These are phyloP conservation scores for Amauroascus niger DNA, from an alignment of 2,329 filamentous ascomycete species.

Conservation along the genomic window DNA sequence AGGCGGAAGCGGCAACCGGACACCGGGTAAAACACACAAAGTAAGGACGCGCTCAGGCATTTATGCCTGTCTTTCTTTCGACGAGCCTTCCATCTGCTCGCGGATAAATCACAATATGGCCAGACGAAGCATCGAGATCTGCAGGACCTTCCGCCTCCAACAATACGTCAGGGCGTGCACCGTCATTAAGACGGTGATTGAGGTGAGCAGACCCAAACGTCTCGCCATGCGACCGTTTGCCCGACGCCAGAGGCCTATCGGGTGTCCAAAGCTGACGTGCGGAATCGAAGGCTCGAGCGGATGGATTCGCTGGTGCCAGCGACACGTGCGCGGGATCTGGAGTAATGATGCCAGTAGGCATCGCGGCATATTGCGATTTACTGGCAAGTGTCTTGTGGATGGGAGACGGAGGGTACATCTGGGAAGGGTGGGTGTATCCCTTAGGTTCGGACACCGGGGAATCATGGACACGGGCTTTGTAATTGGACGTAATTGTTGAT, in stretches of 20 bases:
- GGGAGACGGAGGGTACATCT: constrained; percentile 19
- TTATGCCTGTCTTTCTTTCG: constrained; percentile 3
- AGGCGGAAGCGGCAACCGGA: not conserved
- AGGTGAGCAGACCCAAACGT: constrained; percentile 30
- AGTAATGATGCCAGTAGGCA: constrained; percentile 23
- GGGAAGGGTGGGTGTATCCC: constrained; percentile 29
- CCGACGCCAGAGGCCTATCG: constrained; percentile 24
- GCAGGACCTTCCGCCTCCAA: constrained; percentile 13
- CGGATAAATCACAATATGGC: constrained; percentile 7
- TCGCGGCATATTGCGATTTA: constrained; percentile 34
- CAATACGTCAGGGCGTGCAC: constrained; percentile 35
- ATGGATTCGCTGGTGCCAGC: not conserved
- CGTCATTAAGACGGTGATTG: constrained; percentile 35
- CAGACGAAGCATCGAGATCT: not conserved
- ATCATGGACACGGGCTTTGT: constrained; percentile 26
- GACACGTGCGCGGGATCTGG: not conserved
- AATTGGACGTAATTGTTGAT: constrained; percentile 21
- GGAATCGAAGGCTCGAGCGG: constrained; percentile 16
- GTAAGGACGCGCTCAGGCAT: not conserved
- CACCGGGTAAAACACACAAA: not conserved
- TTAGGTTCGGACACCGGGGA: constrained; percentile 33
- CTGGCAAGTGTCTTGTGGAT: not conserved
- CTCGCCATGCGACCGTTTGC: constrained; percentile 32
- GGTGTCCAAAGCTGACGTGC: constrained; percentile 24
- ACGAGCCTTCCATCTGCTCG: constrained; percentile 12